These are phyloP conservation scores for Phytophthora pisi DNA, from an alignment of 352 stramenopile genomes.

Conservation along the genomic window DNA sequence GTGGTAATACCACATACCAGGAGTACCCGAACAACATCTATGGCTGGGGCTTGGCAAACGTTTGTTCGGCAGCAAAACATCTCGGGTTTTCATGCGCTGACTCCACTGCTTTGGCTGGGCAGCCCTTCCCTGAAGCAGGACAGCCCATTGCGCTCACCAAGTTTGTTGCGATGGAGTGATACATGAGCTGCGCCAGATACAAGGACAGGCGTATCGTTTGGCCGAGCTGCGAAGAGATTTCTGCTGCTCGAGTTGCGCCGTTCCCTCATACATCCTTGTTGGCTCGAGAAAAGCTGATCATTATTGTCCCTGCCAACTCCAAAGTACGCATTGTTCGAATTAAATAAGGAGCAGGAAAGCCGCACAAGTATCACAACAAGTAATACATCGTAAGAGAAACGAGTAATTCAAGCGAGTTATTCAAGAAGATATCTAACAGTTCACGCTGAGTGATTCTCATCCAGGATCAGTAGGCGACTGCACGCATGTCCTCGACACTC, in stretches of 20 bases:
- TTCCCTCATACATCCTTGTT: no score
- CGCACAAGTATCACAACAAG: background rate
- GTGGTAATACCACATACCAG: conserved; percentile 66
- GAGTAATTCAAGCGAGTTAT: conserved; percentile 1
- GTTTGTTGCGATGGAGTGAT: conserved; percentile 29
- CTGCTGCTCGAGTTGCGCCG: no score
- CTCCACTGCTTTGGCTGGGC: background rate
- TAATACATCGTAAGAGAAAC: background rate
- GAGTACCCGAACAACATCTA: conserved; percentile 85
- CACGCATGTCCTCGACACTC: conserved; percentile 48
- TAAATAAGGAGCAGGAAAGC: no score
- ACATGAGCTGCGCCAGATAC: background rate
- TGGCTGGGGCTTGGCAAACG: conserved; percentile 62
- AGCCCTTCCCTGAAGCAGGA: background rate
- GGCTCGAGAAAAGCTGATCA: no score
- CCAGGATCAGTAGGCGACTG: conserved; percentile 36
- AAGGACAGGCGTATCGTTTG: no score
- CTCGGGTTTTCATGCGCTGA: conserved; percentile 51
- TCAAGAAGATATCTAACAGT: conserved; percentile 10
- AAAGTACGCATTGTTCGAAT: no score
- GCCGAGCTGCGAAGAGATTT: no score
- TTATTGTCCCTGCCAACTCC: no score
- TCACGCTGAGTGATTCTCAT: background rate
- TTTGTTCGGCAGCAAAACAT: conserved; percentile 48
- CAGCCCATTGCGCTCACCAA: conserved; percentile 20